Evolutionary conservation across 2,329 filamentous ascomycete species (phyloP), one percentile per base, ranked within the genome.

Genomic region (Blumeriella jaapii): DNA sequence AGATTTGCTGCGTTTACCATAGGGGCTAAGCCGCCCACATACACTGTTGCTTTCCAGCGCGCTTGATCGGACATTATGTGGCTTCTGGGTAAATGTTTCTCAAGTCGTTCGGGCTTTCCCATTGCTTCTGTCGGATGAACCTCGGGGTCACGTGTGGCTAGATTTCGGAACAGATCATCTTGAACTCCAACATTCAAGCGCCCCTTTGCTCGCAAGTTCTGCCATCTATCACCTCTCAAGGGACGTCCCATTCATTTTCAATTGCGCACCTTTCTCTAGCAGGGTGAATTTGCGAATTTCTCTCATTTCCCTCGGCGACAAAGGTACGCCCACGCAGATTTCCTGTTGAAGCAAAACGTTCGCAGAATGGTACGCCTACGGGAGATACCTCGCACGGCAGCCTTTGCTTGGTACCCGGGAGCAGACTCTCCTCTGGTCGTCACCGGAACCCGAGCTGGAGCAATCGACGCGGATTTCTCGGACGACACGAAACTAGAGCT

Each of bases 381-480:
- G 69, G 87, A 96, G 68, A 93, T 98, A 57, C 83, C 86, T 59
- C 78, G 91, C 63, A 98, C 91, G 55, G 91, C 89, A 61, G 82
- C 89, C 54, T 98, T 98, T 61, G 85, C 91, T 56, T 98, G 91
- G 89, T 94, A 85, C 50, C 82, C 87, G 16, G 82, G 78, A 51
- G 65, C 83, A 32, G 71, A 74, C 24, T 75, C 78, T 50, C 86
- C 89, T 51, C 69, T 93, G 50, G 68, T 98, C 46, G 89, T 85
- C 41, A 98, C 91, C 17, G 91, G 91, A 52, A 98, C 91, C 29
- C 79, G 87, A 51, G 87, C 91, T 42, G 91, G 91, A 45, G 91
- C 91, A 52, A 86, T 98, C 26, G 86, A 93, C 61, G 87, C 84
- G 51, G 87, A 96, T 61, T 98, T 98, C 63, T 96, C 91, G 17